Evolutionary conservation across 2,329 filamentous ascomycete species (phyloP).

Genomic region (Ceratocystis ficicola): DNA sequence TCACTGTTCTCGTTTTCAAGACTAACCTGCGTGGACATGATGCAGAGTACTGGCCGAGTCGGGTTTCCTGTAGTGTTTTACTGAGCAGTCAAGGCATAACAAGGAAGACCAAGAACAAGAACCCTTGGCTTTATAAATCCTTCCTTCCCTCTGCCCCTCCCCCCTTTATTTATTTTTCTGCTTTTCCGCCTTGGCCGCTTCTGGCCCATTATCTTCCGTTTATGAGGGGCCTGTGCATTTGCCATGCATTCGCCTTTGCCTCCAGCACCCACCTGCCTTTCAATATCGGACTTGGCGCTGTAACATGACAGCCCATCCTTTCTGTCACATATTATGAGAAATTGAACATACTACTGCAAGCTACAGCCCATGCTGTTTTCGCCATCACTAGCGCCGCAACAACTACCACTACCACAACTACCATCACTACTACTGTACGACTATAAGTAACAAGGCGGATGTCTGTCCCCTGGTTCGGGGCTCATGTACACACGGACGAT

Average conservation of each 20-base stretch:
- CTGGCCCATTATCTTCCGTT: not conserved
- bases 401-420: too few species aligned
- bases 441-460: too few species aligned
- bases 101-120: constrained; percentile 1
- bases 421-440: too few species aligned
- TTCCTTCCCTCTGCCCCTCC: constrained; percentile 20
- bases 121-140: not conserved
- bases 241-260: not conserved
- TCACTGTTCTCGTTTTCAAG: constrained; percentile 14
- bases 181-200: not conserved
- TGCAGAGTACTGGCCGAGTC: constrained; percentile 20
- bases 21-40: constrained; percentile 12
- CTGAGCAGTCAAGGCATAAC: too few species aligned
- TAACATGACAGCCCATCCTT: not conserved
- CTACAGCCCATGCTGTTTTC: too few species aligned
- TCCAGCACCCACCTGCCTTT: not conserved
- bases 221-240: not conserved
- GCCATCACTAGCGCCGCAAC: too few species aligned
- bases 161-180: not conserved
- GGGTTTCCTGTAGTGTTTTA: constrained; percentile 18
- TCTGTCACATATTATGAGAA: not conserved
- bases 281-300: not conserved
- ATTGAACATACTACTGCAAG: not conserved
- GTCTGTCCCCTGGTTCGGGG: not conserved
- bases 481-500: not conserved